Evolutionary conservation across 495 filamentous ascomycete species (phyloP), one percentile per base, ranked within the genome.

Genomic region (Hypoxylon crocopeplum): DNA sequence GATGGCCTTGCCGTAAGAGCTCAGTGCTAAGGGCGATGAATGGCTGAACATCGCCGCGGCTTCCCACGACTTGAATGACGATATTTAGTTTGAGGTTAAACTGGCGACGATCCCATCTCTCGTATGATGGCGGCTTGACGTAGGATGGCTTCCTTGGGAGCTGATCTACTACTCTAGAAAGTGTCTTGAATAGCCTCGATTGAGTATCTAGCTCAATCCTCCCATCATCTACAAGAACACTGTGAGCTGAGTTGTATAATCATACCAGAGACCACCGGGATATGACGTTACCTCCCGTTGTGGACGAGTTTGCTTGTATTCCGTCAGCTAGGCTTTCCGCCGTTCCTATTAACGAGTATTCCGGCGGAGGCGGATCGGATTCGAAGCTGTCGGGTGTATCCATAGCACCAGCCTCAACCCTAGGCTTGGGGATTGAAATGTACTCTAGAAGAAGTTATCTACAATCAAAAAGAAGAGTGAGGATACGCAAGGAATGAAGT

Each of bases 31-130:
- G n/a, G n/a, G n/a, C n/a, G n/a, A n/a, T n/a, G n/a, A n/a, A n/a
- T n/a, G n/a, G n/a, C n/a, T n/a, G n/a, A n/a, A n/a, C n/a, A n/a
- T n/a, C n/a, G n/a, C n/a, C n/a, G n/a, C n/a, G n/a, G n/a, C n/a
- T n/a, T n/a, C n/a, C n/a, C n/a, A n/a, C n/a, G n/a, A n/a, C n/a
- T n/a, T n/a, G n/a, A n/a, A n/a, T n/a, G n/a, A n/a, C n/a, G n/a
- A n/a, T n/a, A n/a, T n/a, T n/a, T n/a, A n/a, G n/a, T 16, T 45
- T 45, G 40, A 45, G 40, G 40, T 27, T 29, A 15, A 45, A 45
- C 21, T 27, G 40, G 1, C 21, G 40, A 1, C 21, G 6, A n/a
- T 47, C 42, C 4, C 8, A 32, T 32, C 33, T 47, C 42, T 32
- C 25, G 27, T 47, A 47, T 3, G 27, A 13, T 8, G 27, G 42